Evolutionary conservation across 192 early-diverging fungal species (phyloP), one percentile per base, ranked within the genome.

Genomic region (Linderina pennispora): DNA sequence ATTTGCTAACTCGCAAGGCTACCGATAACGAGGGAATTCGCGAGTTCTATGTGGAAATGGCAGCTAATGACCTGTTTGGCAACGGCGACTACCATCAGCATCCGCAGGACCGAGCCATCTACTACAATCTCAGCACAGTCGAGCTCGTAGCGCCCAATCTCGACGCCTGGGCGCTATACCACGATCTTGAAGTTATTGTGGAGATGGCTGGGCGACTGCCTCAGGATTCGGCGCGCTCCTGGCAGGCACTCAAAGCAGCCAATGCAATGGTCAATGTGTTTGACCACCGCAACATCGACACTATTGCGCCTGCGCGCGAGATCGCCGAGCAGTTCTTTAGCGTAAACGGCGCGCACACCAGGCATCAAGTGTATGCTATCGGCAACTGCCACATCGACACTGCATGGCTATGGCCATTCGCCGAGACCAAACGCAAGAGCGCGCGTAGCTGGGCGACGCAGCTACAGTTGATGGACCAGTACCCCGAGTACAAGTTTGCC

Each of bases 381-480:
- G 95, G 95, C 15, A 85, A 98, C 71, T 95, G 91, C 61, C 88
- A 92, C 40, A 92, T 81, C 36, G 81, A 84, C 58, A 85, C 85
- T 1, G 90, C 94, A 8, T 96, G 94, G 92, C 65, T 94, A 13
- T 96, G 91, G 95, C 91, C 95, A 2, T 98, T 81, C 61, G 92
- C 80, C 34, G 95, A 98, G 62, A 98, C 95, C 15, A 94, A 90
- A 55, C 78, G 95, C 51, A 98, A 98, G 63, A 74, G 79, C 3
- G 87, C 85, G 9, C 67, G 89, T 34, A 86, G 81, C 52, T 90
- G 88, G 87, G 73, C 83, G 10, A 81, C 83, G 2, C 87, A 90
- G 57, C 54, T 90, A 11, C 51, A 71, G 18, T 55, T 95, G 11
- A 87, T 98, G 77, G 91, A 96, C 24, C 48, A 72, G n/a, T 91